Evolutionary conservation across 2,329 filamentous ascomycete genomes (phyloP).

Genomic region (Biscogniauxia marginata): DNA sequence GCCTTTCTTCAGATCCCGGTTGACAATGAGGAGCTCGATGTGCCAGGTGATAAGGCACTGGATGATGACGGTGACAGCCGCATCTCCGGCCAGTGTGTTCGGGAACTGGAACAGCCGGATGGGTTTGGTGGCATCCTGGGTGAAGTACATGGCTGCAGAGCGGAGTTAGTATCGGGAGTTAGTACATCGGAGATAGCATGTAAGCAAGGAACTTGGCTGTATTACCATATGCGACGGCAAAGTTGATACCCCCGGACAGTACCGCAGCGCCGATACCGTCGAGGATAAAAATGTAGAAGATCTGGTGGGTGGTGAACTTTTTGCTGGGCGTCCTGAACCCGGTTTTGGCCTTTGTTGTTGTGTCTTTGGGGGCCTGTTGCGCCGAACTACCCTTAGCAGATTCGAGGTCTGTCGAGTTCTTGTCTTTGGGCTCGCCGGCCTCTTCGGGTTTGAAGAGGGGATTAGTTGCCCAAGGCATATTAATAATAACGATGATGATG

Average conservation of each 20-base stretch:
- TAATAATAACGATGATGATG: constrained; percentile 3
- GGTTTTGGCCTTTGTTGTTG: constrained; percentile 3
- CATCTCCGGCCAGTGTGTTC: constrained; percentile 51
- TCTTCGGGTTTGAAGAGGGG: constrained; percentile 19
- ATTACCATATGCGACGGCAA: constrained; percentile 53
- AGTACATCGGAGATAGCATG: no score
- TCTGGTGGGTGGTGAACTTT: constrained; percentile 42
- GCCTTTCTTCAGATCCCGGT: constrained; percentile 44
- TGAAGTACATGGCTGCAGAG: constrained; percentile 47
- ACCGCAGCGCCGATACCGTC: constrained; percentile 47
- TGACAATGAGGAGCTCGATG: constrained; percentile 47
- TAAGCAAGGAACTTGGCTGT: constrained; percentile 13
- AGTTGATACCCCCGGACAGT: constrained; percentile 52
- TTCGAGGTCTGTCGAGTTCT: constrained; percentile 18
- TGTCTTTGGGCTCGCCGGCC: not conserved
- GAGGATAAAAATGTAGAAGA: constrained; percentile 48
- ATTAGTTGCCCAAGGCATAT: constrained; percentile 28
- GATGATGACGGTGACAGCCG: constrained; percentile 49
- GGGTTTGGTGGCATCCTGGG: constrained; percentile 35
- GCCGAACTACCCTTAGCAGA: constrained; percentile 1
- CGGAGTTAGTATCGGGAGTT: constrained; percentile 5
- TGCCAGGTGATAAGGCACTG: constrained; percentile 53
- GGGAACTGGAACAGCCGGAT: constrained; percentile 50
- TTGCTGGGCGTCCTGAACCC: constrained; percentile 34
- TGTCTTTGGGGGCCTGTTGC: constrained; percentile 3